phyloP scores from a whole-genome alignment of 208 protist genomes.

The Leishmania turanica region DNA sequence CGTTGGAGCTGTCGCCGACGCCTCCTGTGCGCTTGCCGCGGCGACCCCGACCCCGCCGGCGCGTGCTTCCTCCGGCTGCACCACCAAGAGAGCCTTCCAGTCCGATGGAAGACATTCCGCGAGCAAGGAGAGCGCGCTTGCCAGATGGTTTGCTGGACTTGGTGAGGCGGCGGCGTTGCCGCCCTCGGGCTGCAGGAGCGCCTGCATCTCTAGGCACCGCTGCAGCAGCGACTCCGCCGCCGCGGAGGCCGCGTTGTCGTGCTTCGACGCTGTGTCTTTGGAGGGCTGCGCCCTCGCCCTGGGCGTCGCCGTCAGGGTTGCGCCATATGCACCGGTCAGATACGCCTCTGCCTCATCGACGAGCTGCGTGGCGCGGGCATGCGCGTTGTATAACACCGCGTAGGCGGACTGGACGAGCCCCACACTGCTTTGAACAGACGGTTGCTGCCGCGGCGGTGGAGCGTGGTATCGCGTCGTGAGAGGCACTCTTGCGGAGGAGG shows the following conservation, averaged over 20 bases:
- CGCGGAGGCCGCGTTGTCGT: background rate
- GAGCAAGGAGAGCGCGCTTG: constrained; percentile 5
- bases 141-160: background rate
- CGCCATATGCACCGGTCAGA: constrained; percentile 3
- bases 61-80: background rate
- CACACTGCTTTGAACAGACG: background rate
- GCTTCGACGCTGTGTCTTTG: background rate
- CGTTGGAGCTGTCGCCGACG: background rate
- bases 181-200: background rate
- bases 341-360: constrained; percentile 2
- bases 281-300: background rate
- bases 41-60: background rate
- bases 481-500: background rate
- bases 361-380: constrained; percentile 10
- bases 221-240: constrained; percentile 12
- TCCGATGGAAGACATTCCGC: constrained; percentile 3
- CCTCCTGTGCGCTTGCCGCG: background rate
- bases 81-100: constrained; percentile 1
- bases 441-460: background rate
- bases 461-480: background rate
- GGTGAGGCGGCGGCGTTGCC: background rate
- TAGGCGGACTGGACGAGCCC: constrained; percentile 7
- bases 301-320: background rate
- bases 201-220: constrained; percentile 15
- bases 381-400: constrained; percentile 5